phyloP scores from a whole-genome alignment of 1,139 yeast genomes.

The Maudiozyma humilis region DNA sequence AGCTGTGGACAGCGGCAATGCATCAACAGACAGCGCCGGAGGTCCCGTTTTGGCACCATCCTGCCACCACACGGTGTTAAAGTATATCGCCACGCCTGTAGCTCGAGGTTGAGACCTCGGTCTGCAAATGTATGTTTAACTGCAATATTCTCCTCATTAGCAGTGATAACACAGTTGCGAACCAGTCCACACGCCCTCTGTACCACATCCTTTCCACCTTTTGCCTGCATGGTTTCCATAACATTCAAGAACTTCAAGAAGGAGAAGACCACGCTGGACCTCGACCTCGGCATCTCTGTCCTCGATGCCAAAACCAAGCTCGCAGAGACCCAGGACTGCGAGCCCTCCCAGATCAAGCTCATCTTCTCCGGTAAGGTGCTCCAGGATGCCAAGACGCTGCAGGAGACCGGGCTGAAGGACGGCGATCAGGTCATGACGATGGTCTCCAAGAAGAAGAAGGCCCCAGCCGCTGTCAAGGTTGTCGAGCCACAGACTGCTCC shows the following conservation, averaged over 20 bases:
- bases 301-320: slow-evolving; percentile 64
- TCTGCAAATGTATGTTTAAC: no score
- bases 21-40: background rate
- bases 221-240: slow-evolving; percentile 73
- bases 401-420: slow-evolving; percentile 67
- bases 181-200: no score
- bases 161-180: no score
- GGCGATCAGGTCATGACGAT: slow-evolving; percentile 89
- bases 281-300: slow-evolving; percentile 64
- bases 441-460: slow-evolving; percentile 46
- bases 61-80: background rate
- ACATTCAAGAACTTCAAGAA: slow-evolving; percentile 88
- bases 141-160: no score
- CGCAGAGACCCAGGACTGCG: slow-evolving; percentile 62
- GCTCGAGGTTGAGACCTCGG: no score
- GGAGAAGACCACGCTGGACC: slow-evolving; percentile 73
- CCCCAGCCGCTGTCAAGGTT: slow-evolving; percentile 15
- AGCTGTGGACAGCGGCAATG: background rate
- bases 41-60: no score
- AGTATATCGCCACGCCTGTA: no score
- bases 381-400: slow-evolving; percentile 72
- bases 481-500: slow-evolving; percentile 18
- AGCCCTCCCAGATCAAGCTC: slow-evolving; percentile 69
- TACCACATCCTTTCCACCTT: no score
- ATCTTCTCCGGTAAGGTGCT: slow-evolving; percentile 86